phyloP scores from a whole-genome alignment of 179 eudicot genomes.

The Heliamphora pulchella region DNA sequence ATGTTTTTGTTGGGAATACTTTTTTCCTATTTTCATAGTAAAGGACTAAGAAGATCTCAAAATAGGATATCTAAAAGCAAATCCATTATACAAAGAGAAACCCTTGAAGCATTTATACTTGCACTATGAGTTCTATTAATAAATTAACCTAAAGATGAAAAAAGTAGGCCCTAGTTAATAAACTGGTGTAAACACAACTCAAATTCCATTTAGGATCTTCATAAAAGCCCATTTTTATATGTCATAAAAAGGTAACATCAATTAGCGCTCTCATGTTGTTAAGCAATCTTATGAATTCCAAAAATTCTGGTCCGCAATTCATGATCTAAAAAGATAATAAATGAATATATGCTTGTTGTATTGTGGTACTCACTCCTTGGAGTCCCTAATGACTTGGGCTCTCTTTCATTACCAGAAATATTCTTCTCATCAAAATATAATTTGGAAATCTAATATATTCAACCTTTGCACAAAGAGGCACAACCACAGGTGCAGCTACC shows the following conservation, averaged over 20 bases:
- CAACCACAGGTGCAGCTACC: not conserved
- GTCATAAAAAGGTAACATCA: not conserved
- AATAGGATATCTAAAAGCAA: not conserved
- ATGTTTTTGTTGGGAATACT: not conserved
- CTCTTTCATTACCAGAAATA: not conserved
- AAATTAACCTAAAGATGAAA: not conserved
- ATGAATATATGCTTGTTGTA: not conserved
- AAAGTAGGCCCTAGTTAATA: not conserved
- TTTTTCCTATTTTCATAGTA: not conserved
- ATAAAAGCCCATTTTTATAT: not conserved
- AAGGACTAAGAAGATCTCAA: not conserved
- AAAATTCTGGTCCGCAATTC: not conserved
- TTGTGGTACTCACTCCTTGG: not conserved
- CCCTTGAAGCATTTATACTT: not conserved
- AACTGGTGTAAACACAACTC: not conserved
- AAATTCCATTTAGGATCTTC: not conserved
- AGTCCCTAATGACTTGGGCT: not conserved
- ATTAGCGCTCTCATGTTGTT: not conserved
- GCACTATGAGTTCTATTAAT: not conserved
- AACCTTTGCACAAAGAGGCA: not conserved
- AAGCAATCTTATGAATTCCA: not conserved
- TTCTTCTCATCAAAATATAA: not conserved
- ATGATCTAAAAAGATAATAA: not conserved
- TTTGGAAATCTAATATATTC: not conserved
- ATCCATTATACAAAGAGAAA: not conserved